Evolutionary conservation across 140 eudicot genomes (phyloP), one percentile per base, ranked within the genome.

Genomic region (Erigeron philadelphicus): DNA sequence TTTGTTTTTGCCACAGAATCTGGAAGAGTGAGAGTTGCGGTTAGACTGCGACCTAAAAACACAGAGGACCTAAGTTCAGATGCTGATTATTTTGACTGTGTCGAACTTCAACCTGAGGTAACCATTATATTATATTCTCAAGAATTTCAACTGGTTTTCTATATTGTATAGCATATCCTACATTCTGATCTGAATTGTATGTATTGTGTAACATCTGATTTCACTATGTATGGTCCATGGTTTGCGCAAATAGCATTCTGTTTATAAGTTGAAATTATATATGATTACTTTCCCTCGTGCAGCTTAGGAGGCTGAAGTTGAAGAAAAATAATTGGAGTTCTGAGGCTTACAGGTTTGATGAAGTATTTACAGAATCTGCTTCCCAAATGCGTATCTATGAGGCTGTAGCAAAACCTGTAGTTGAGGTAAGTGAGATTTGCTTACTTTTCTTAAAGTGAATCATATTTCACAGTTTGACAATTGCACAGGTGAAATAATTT

Each of bases 371-470:
- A 9, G 95, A 81, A 83, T 82, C 83, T 31, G 86, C 98, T 73
- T 93, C 98, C 55, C 98, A 93, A 77, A 93, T 80, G 80, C 98
- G 98, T 57, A 83, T 93, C 44, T 93, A 93, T 67, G 96, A 93
- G 50, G 90, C 79, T 7, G 98, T 93, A 42, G 98, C 98, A 75
- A 93, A 87, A 75, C 98, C 98, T 66, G 98, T 93, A 63, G 98
- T 93, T 68, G 96, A 93, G 90, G 98, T 83, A 81, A 58, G 57
- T 67, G 44, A 67, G 42, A 60, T 44, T 42, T 42, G 70, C 54
- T 75, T 13, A n/a, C 4, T n/a, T 45, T 70, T 9, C 49, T 11
- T 10, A 16, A 47, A 35, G 44, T 49, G 11, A 67, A 43, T 21
- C 46, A 72, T 62, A 9, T 47, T 46, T 18, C 9, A 38, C 16